Conservation (phyloP, 179 eudicot species). For the Carnegiea gigantea region DNA sequence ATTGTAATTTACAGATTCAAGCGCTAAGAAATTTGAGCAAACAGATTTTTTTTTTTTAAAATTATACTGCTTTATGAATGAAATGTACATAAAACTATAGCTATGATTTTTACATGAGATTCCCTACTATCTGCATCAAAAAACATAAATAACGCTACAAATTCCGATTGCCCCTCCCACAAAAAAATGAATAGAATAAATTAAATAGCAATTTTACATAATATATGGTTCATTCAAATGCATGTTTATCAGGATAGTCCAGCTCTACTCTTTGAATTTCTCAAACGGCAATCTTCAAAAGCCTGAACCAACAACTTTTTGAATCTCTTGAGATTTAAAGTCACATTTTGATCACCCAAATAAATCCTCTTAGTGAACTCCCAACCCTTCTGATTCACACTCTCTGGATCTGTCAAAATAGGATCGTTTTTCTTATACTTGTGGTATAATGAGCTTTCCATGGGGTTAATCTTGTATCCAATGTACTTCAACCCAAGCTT, state of each 20-base stretch:
- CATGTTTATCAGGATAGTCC: too few species aligned
- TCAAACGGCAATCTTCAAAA: not conserved
- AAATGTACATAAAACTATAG: too few species aligned
- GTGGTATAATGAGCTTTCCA: not conserved
- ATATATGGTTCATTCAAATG: too few species aligned
- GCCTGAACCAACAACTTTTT: not conserved
- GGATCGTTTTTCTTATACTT: not conserved
- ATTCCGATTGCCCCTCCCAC: not conserved
- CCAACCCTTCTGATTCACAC: not conserved
- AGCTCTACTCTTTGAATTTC: not conserved
- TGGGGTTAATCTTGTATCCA: not conserved
- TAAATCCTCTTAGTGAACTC: not conserved
- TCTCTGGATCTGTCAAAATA: not conserved
- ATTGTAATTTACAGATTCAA: too few species aligned
- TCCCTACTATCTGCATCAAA: too few species aligned
- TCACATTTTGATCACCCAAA: not conserved
- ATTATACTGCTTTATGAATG: too few species aligned
- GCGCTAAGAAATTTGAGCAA: too few species aligned
- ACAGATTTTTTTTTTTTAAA: too few species aligned
- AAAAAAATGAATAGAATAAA: too few species aligned
- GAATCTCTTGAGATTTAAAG: not conserved
- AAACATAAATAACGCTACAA: not conserved
- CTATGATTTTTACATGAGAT: too few species aligned
- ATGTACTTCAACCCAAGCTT: constrained; percentile 2
- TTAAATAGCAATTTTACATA: too few species aligned